phyloP scores from a whole-genome alignment of 192 early-diverging fungal species.

The Rhizoclosmatium globosum region DNA sequence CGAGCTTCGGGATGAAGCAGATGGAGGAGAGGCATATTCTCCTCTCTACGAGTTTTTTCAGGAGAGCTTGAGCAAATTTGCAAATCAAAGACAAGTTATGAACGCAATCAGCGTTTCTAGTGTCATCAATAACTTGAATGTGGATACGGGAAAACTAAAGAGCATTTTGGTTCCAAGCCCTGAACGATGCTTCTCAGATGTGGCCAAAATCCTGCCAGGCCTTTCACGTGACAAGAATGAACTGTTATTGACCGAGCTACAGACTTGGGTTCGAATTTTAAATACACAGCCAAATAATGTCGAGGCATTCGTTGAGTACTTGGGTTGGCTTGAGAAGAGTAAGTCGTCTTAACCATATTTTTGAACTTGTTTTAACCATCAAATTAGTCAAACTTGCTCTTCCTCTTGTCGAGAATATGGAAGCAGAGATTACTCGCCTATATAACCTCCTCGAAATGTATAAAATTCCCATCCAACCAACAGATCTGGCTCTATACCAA shows the following conservation, averaged over 20 bases:
- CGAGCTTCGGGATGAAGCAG: neutral
- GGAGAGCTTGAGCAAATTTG: slow-evolving; percentile 49
- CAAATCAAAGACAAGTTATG: slow-evolving; percentile 57
- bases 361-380: neutral
- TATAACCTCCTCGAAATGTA: slow-evolving; percentile 59
- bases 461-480: slow-evolving; percentile 63
- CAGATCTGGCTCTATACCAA: slow-evolving; percentile 67
- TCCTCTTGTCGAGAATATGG: slow-evolving; percentile 51
- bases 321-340: slow-evolving; percentile 68
- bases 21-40: slow-evolving; percentile 49
- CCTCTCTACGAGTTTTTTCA: slow-evolving; percentile 64
- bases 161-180: slow-evolving; percentile 64
- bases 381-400: slow-evolving; percentile 55
- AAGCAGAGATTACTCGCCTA: slow-evolving; percentile 58
- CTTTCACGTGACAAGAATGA: slow-evolving; percentile 69
- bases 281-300: slow-evolving; percentile 61
- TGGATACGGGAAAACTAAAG: slow-evolving; percentile 64
- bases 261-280: slow-evolving; percentile 63
- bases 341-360: slow-evolving; percentile 18
- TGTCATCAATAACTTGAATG: slow-evolving; percentile 60
- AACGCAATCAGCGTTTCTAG: slow-evolving; percentile 48
- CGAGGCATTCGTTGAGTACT: slow-evolving; percentile 70
- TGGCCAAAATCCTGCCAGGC: slow-evolving; percentile 62
- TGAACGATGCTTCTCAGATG: slow-evolving; percentile 65
- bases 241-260: slow-evolving; percentile 62